phyloP scores from a whole-genome alignment of 2,329 filamentous ascomycete genomes.

The Trichoderma breve region DNA sequence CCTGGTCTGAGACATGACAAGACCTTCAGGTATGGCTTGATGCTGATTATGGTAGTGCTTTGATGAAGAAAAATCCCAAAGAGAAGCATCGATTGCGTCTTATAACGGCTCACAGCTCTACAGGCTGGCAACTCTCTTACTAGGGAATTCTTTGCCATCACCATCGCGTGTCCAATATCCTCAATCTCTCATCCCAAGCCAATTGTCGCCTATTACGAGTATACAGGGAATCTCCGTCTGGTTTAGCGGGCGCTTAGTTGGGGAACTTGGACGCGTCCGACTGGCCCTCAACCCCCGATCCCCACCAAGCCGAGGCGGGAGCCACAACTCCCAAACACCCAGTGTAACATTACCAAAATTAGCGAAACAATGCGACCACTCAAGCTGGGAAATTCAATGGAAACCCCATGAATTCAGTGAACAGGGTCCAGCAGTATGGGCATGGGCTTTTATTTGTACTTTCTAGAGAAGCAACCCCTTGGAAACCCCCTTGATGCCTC shows the following conservation, averaged over 20 bases:
- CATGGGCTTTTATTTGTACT: background rate
- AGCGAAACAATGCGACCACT: constrained; percentile 13
- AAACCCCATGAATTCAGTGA: background rate
- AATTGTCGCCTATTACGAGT: background rate
- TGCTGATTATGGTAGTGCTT: background rate
- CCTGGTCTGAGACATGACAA: background rate
- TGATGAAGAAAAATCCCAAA: background rate
- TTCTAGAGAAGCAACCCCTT: background rate
- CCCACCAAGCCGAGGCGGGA: constrained; percentile 6
- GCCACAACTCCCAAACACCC: constrained; percentile 17
- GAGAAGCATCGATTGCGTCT: background rate
- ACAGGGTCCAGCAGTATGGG: no score
- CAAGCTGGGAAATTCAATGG: background rate
- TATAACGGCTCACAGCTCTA: background rate
- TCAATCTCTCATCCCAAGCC: background rate
- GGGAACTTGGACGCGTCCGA: background rate
- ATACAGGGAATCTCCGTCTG: background rate
- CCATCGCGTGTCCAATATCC: background rate
- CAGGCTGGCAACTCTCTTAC: background rate
- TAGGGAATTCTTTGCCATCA: background rate
- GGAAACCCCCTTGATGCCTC: background rate
- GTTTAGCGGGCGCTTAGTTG: constrained; percentile 9
- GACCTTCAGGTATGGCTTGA: background rate
- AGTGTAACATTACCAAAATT: constrained; percentile 14
- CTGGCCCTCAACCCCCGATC: constrained; percentile 3